Conservation (phyloP, 129 eudicot genomes). For the Saposhnikovia divaricata region DNA sequence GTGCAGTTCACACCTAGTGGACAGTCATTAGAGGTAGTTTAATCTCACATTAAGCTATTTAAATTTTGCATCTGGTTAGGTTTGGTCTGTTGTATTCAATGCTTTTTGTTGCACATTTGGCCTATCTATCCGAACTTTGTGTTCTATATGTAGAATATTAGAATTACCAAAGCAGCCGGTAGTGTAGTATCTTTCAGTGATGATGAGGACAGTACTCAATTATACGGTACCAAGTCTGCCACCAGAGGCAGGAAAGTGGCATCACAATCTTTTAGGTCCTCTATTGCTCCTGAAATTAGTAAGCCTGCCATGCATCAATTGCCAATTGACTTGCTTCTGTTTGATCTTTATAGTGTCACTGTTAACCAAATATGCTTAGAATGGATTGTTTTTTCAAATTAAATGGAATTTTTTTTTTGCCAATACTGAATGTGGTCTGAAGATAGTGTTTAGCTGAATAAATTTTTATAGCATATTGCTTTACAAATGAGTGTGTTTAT, state of each 20-base stretch:
- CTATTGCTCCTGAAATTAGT: slow-evolving; percentile 39
- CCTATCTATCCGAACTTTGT: not conserved
- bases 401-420: no score
- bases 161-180: slow-evolving; percentile 38
- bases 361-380: no score
- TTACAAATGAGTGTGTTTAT: no score
- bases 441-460: no score
- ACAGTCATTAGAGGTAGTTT: slow-evolving; percentile 48
- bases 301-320: slow-evolving; percentile 54
- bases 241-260: slow-evolving; percentile 51
- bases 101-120: slow-evolving; percentile 5
- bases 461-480: no score
- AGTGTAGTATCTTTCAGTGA: slow-evolving; percentile 82
- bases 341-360: no score
- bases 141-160: slow-evolving; percentile 31
- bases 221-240: slow-evolving; percentile 39
- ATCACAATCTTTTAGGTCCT: slow-evolving; percentile 33
- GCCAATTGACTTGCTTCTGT: no score
- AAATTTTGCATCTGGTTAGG: no score
- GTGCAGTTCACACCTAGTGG: slow-evolving; percentile 45
- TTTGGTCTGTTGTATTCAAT: not conserved
- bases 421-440: no score
- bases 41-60: slow-evolving; percentile 10
- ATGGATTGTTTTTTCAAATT: no score
- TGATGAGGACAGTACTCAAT: slow-evolving; percentile 58